Conservation (phyloP, 1,284 basidiomycete species). For the Sanghuangporus weigelae region DNA sequence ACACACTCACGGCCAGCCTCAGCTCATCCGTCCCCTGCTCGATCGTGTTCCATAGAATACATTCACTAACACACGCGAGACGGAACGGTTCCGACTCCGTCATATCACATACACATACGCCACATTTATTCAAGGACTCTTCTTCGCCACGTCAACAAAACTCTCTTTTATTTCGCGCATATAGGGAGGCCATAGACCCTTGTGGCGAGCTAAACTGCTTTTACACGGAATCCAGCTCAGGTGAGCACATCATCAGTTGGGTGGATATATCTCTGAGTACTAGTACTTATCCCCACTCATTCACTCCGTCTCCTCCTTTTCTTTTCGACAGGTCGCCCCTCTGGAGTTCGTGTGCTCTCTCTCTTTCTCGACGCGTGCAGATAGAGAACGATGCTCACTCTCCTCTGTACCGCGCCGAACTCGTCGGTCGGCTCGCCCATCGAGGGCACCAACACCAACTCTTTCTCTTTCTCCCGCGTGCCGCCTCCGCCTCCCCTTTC, state of each 20-base stretch:
- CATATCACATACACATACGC: not conserved
- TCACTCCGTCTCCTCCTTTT: not conserved
- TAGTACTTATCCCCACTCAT: conserved; percentile 3
- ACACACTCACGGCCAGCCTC: not conserved
- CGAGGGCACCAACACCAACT: not conserved
- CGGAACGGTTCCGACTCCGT: not conserved
- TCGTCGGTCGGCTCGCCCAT: conserved; percentile 1
- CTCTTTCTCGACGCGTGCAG: not conserved
- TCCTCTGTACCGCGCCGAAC: conserved; percentile 11
- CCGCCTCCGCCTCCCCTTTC: not conserved
- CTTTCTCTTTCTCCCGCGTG: not conserved
- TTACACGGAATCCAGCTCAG: not conserved
- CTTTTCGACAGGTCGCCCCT: not conserved
- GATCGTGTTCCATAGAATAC: not conserved
- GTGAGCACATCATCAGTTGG: not conserved
- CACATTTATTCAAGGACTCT: not conserved
- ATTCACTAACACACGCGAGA: not conserved
- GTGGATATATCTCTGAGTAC: not conserved
- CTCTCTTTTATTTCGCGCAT: not conserved
- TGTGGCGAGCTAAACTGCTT: not conserved
- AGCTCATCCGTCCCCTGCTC: not conserved
- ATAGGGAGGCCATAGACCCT: not conserved
- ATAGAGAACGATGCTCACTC: not conserved
- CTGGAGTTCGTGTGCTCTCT: not conserved
- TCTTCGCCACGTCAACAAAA: conserved; percentile 5